phyloP scores from a whole-genome alignment of 495 filamentous ascomycete genomes.

The Parachaetomium inaequale region DNA sequence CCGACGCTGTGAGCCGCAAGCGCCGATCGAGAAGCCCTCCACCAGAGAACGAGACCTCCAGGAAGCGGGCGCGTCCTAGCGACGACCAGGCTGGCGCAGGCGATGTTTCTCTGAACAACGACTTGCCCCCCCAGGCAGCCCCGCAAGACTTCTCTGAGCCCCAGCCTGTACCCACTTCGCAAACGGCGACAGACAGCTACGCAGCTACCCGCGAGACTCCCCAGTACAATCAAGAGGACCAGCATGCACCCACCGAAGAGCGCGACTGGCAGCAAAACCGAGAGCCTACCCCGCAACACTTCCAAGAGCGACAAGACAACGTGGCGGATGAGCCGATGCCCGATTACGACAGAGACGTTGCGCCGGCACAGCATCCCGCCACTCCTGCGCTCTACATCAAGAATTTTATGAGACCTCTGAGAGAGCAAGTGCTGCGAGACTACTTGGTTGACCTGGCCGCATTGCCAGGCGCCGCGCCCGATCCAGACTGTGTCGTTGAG shows the following conservation, averaged over 20 bases:
- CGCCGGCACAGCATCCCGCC: constrained; percentile 74
- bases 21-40: constrained; percentile 64
- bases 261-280: neutral
- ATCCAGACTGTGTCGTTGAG: constrained; percentile 54
- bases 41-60: constrained; percentile 42
- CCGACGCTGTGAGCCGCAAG: constrained; percentile 69
- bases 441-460: constrained; percentile 68
- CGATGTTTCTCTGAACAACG: constrained; percentile 4
- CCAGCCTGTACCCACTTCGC: neutral
- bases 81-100: constrained; percentile 17
- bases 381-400: constrained; percentile 87
- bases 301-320: neutral
- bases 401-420: constrained; percentile 84
- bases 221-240: neutral
- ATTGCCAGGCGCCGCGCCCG: constrained; percentile 46
- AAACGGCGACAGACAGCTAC: neutral
- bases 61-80: constrained; percentile 43
- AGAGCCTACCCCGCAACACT: neutral
- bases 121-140: constrained; percentile 1
- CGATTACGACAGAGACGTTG: constrained; percentile 43
- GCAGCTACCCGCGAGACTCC: constrained; percentile 15
- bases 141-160: neutral
- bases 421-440: constrained; percentile 55
- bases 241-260: neutral
- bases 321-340: constrained; percentile 12